Conservation (phyloP, 805 yeast species). For the Wickerhamomyces rabaulensis region DNA sequence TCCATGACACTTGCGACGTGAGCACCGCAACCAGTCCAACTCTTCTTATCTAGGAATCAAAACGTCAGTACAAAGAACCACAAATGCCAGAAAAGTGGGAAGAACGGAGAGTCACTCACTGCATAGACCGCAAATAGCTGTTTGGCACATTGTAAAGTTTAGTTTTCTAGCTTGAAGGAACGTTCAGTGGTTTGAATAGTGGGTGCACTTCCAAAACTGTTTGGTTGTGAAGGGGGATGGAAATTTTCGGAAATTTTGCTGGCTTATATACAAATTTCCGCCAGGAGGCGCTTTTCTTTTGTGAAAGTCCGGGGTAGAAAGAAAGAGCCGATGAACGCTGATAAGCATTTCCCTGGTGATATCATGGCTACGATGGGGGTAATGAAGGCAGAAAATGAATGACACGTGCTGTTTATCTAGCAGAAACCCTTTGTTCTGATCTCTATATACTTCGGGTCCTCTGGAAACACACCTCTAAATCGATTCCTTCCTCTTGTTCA, state of each 20-base stretch:
- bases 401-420: neutral
- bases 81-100: neutral
- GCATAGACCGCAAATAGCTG: conserved; percentile 24
- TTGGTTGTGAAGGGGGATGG: neutral
- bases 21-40: conserved; percentile 64
- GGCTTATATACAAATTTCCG: neutral
- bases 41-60: conserved; percentile 33
- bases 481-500: neutral
- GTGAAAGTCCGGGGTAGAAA: neutral
- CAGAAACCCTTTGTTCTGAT: no score
- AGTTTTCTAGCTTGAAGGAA: neutral
- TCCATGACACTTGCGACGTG: conserved; percentile 54
- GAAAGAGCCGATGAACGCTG: neutral
- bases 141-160: conserved; percentile 17
- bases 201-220: neutral
- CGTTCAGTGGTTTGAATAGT: neutral
- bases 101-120: conserved; percentile 13
- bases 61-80: neutral
- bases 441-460: no score
- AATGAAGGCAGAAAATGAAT: neutral
- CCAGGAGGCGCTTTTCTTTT: neutral
- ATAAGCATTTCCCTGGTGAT: neutral
- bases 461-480: neutral
- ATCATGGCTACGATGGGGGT: neutral
- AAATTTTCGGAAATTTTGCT: neutral